Base-by-base conservation (phyloP, 495 filamentous ascomycete species). In the Monascus purpureus region DNA sequence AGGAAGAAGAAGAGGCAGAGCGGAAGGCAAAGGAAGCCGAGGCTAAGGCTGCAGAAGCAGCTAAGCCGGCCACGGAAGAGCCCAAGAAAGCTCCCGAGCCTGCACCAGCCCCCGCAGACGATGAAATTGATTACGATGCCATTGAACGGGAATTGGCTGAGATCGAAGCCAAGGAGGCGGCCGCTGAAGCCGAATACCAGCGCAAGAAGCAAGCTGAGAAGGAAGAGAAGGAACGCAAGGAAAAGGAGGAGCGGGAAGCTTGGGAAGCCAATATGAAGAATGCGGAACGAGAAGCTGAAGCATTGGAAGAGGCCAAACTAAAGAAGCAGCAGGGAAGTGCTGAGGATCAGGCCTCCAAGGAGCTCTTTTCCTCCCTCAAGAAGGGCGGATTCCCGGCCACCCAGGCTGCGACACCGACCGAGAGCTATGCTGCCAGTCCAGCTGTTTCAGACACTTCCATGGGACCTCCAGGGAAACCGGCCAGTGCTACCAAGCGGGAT, bases 191-290 rank as follows among this genome's bases (percentile, higher is more conserved):
- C 40, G 72, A 70, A 37, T 73, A 74, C 37, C 55, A 67, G 17
- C 63, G 59, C 32, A 72, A 70, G 53, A 71, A 73, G 48, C 58
- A 77, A 52, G 62, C 59, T 2, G 67, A 75, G 37, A 69, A 74
- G 36, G 72, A 68, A 33, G 75, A 75, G 30, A 66, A 67, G 24
- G 75, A 73, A 32, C 65, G 67, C 37, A 75, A 78, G 43, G 63
- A 65, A 41, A 59, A 59, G 11, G 70, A 72, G 29, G 67, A 66
- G 25, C 50, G 32, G 14, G 60, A 61, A 26, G 41, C 52, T 28
- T 65, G 56, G n/a, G 62, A 68, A 33, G 53, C 55, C 38, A 69
- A 69, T 39, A 70, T 71, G 63, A 70, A 67, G 51, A 55, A 60
- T 39, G 68, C 68, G 25, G 67, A 73, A 42, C 55, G 50, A 13